A percentile compares a stretch with the other conserved stretches of the same genome.
phyloP scores from a whole-genome alignment of 75 land plant species.

The Pinus tabuliformis region DNA sequence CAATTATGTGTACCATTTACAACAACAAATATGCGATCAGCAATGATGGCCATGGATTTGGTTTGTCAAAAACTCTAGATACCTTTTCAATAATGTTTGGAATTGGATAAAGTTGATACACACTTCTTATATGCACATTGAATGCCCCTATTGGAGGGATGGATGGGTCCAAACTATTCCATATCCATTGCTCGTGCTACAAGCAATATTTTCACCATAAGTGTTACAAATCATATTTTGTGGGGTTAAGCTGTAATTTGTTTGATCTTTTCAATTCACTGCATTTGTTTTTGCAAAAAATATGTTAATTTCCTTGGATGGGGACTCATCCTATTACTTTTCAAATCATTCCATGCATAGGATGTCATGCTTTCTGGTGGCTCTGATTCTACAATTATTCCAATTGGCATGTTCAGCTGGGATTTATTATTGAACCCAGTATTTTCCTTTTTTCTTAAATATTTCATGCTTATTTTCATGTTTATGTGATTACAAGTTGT shows the following conservation, averaged over 20 bases:
- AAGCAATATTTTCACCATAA: conserved; percentile 41
- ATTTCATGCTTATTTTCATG: neutral
- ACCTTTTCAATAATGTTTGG: neutral
- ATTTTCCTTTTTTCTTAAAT: neutral
- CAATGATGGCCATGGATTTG: conserved; percentile 47
- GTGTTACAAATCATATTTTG: conserved; percentile 41
- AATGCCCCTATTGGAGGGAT: neutral
- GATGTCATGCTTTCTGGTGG: conserved; percentile 55
- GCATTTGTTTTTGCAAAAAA: neutral
- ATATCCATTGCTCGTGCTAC: conserved; percentile 55
- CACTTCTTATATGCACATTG: conserved; percentile 1
- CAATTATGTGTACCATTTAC: conserved; percentile 39
- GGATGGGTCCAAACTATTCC: conserved; percentile 54
- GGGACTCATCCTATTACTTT: neutral
- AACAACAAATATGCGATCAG: conserved; percentile 21
- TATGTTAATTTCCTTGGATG: neutral
- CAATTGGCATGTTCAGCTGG: conserved; percentile 23
- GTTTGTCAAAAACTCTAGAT: neutral
- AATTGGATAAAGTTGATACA: neutral
- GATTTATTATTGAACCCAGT: neutral
- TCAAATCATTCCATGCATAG: conserved; percentile 14
- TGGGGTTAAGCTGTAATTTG: conserved; percentile 43
- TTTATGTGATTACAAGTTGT: neutral
- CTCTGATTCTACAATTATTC: conserved; percentile 47
- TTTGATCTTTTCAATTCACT: neutral